Conservation (phyloP, 345 rosid species). For the Linum tenue region DNA sequence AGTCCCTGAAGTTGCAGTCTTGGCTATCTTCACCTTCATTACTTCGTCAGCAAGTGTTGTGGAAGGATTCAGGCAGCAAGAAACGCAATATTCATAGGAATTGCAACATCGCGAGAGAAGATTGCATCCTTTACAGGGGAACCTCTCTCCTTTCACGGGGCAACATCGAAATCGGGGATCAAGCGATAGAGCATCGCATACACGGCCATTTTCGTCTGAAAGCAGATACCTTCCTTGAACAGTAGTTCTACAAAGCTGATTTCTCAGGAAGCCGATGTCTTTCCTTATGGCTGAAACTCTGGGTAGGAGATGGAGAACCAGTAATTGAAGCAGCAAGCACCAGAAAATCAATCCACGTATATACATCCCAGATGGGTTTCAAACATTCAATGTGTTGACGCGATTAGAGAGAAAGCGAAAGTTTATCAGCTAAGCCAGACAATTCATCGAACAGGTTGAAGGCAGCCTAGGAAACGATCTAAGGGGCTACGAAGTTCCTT, state of each 20-base stretch:
- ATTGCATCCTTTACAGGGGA: slow-evolving; percentile 77
- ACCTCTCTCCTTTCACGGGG: slow-evolving; percentile 70
- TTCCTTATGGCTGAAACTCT: slow-evolving; percentile 45
- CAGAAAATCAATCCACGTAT: slow-evolving; percentile 23
- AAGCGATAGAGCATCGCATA: slow-evolving; percentile 71
- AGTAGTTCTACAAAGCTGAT: slow-evolving; percentile 53
- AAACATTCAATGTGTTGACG: too few relatives aligned
- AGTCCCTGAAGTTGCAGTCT: slow-evolving; percentile 73
- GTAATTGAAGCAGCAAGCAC: slow-evolving; percentile 26
- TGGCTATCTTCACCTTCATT: slow-evolving; percentile 56
- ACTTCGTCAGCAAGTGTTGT: slow-evolving; percentile 47
- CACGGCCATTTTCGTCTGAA: slow-evolving; percentile 77
- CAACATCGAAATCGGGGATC: slow-evolving; percentile 74
- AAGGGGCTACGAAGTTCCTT: too few relatives aligned
- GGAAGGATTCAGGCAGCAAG: slow-evolving; percentile 77
- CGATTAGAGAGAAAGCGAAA: not conserved
- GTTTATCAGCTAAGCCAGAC: not conserved
- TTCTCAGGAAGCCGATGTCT: slow-evolving; percentile 45
- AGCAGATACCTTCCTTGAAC: slow-evolving; percentile 73
- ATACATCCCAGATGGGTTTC: slow-evolving; percentile 20
- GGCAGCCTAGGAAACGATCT: not conserved
- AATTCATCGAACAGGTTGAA: not conserved
- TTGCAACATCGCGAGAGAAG: slow-evolving; percentile 68
- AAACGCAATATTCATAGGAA: slow-evolving; percentile 84
- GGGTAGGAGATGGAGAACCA: slow-evolving; percentile 21